Evolutionary conservation across 2,329 filamentous ascomycete genomes (phyloP).

Genomic region (Cladosporium sp.): DNA sequence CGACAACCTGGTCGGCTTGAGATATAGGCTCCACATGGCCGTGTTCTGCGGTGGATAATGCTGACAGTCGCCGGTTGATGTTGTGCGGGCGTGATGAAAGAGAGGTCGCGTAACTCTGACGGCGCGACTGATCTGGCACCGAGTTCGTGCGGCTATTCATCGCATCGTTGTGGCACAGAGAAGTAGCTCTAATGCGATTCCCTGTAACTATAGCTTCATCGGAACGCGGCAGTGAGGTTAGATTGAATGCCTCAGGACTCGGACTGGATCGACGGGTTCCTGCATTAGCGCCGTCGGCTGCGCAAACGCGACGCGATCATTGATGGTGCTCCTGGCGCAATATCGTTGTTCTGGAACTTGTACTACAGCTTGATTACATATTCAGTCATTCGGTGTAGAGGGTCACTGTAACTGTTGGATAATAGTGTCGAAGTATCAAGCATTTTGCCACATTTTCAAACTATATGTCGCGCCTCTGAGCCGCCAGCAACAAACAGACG

Average conservation of each 20-base stretch:
- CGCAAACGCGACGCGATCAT: neutral
- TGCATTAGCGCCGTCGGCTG: neutral
- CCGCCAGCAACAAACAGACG: neutral
- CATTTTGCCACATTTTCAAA: too few species aligned
- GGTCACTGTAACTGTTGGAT: too few species aligned
- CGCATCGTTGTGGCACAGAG: constrained; percentile 28
- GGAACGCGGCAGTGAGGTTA: neutral
- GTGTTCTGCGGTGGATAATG: constrained; percentile 61
- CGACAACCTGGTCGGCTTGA: constrained; percentile 66
- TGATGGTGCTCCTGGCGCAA: neutral
- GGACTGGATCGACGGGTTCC: neutral
- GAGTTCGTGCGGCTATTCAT: constrained; percentile 42
- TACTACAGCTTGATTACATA: too few species aligned
- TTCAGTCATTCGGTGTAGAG: too few species aligned
- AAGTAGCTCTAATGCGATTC: neutral
- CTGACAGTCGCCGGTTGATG: constrained; percentile 64
- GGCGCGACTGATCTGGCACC: constrained; percentile 15
- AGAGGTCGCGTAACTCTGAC: constrained; percentile 37
- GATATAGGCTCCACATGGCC: constrained; percentile 53
- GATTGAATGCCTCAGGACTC: neutral
- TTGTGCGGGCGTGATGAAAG: constrained; percentile 43
- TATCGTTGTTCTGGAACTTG: too few species aligned
- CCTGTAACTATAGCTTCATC: neutral
- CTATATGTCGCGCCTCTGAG: neutral
- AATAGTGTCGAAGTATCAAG: too few species aligned